A percentile compares a stretch with the other conserved stretches of the same genome.
These are phyloP conservation scores for Dioscorea dumetorum DNA, from an alignment of 106 monocot species.

Conservation along the genomic window DNA sequence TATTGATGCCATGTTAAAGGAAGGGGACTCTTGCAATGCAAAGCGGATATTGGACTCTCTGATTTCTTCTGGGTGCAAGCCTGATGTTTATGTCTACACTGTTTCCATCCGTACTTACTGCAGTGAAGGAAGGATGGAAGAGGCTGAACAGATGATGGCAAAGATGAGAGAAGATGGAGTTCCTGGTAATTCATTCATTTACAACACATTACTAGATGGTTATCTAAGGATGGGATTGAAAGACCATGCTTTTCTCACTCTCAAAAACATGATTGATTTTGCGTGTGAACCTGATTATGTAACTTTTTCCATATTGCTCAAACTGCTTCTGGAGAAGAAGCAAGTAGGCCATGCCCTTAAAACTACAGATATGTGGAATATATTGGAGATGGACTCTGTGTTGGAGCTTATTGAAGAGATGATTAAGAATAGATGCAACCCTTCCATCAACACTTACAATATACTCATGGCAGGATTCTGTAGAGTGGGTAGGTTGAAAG, in stretches of 20 bases:
- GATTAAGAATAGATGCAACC: slow-evolving; percentile 23
- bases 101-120: slow-evolving; percentile 32
- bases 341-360: slow-evolving; percentile 3
- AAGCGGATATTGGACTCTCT: slow-evolving; percentile 26
- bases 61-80: slow-evolving; percentile 28
- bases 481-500: slow-evolving; percentile 33
- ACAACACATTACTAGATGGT: slow-evolving; percentile 21
- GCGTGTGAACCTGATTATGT: slow-evolving; percentile 33
- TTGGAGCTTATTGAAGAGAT: slow-evolving; percentile 36
- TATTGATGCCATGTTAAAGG: slow-evolving; percentile 36
- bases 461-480: slow-evolving; percentile 37
- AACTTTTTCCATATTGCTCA: slow-evolving; percentile 33
- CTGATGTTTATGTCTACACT: slow-evolving; percentile 38
- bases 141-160: slow-evolving; percentile 25
- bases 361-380: slow-evolving; percentile 25
- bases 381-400: slow-evolving; percentile 20
- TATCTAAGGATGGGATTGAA: slow-evolving; percentile 18
- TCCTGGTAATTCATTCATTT: slow-evolving; percentile 18
- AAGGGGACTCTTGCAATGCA: slow-evolving; percentile 27
- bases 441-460: slow-evolving; percentile 19
- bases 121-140: slow-evolving; percentile 25
- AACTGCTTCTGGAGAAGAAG: slow-evolving; percentile 14
- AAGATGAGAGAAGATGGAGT: slow-evolving; percentile 40
- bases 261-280: slow-evolving; percentile 41
- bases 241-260: slow-evolving; percentile 29